Conservation (phyloP, 495 filamentous ascomycete species). For the Lophiotrema nucula region DNA sequence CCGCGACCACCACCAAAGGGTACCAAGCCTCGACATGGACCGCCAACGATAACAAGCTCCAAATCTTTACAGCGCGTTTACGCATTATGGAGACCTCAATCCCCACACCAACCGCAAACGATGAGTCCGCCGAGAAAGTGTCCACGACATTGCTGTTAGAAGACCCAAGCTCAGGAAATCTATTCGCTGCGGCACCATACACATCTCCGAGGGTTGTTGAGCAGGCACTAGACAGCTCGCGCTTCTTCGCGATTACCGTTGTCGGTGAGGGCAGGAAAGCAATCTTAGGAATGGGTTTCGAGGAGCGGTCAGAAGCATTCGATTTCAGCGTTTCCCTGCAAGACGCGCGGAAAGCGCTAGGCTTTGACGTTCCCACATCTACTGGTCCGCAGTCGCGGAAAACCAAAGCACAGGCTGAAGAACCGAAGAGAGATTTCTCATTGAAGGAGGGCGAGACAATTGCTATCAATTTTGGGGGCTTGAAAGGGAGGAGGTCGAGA, state of each 20-base stretch:
- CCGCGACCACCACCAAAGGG: constrained; percentile 65
- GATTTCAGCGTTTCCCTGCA: constrained; percentile 79
- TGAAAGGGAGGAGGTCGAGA: constrained; percentile 33
- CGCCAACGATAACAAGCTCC: constrained; percentile 59
- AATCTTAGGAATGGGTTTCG: constrained; percentile 77
- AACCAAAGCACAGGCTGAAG: constrained; percentile 34
- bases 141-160: constrained; percentile 73
- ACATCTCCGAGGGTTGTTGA: constrained; percentile 58
- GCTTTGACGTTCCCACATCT: constrained; percentile 36
- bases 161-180: constrained; percentile 62
- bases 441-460: constrained; percentile 85
- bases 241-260: constrained; percentile 81
- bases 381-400: constrained; percentile 33
- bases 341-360: constrained; percentile 62
- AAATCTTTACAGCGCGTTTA: constrained; percentile 79
- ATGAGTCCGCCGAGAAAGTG: constrained; percentile 49
- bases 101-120: constrained; percentile 33
- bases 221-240: constrained; percentile 67
- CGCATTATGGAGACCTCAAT: constrained; percentile 75
- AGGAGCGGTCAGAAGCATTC: constrained; percentile 77
- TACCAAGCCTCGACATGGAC: constrained; percentile 76
- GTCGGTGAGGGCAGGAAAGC: constrained; percentile 69
- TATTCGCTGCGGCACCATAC: constrained; percentile 81
- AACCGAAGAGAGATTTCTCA: constrained; percentile 68
- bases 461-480: constrained; percentile 65